Base-by-base conservation (phyloP, 2,329 filamentous ascomycete species). In the Alternaria longipes region DNA sequence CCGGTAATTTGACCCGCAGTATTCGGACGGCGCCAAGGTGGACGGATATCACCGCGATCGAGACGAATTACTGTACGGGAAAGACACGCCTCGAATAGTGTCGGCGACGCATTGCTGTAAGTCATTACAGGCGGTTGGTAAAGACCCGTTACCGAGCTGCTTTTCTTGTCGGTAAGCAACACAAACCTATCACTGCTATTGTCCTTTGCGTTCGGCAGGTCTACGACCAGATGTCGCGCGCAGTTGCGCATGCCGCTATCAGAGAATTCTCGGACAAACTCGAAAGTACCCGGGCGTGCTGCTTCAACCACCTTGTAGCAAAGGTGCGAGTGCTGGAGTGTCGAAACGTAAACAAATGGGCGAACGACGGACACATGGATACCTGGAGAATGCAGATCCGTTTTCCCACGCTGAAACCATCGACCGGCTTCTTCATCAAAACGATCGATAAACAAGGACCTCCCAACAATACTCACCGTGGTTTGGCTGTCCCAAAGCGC, bases 271-370 rank as follows among this genome's bases (percentile, higher is more conserved):
- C 67, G 67, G 9, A 64, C 56, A 36, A 78, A 69, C 22, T 66
- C 50, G 20, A 67, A 45, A 20, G 54, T 56, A 14, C 58, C 62
- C 9, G 60, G 60, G 72, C 81, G 14, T 73, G 78, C 75, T 68
- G 38, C 68, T 60, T 30, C 69, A 65, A 78, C 63, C 8, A 84
- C 71, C 59, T 81, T 74, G 38, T 84, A 81, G 22, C 83, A 79
- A 30, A 85, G 74, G 11, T 87, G 78, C 0, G 86, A 88, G 63
- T 89, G 84, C 40, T 79, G 75, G 3, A 81, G 74, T 1, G 86
- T 89, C 1, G 86, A 84, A 47, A 88, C 79, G 61, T 86, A 84
- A 28, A 89, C 80, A 24, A 81, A 80, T 1, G 79, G 76, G 2
- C 76, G 75, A 8, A 78, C 74, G 14, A 83, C 79, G 1, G 83